Evolutionary conservation across 805 yeast genomes (phyloP).

Genomic region (Saccharomycopsis oosterbeekiorum): DNA sequence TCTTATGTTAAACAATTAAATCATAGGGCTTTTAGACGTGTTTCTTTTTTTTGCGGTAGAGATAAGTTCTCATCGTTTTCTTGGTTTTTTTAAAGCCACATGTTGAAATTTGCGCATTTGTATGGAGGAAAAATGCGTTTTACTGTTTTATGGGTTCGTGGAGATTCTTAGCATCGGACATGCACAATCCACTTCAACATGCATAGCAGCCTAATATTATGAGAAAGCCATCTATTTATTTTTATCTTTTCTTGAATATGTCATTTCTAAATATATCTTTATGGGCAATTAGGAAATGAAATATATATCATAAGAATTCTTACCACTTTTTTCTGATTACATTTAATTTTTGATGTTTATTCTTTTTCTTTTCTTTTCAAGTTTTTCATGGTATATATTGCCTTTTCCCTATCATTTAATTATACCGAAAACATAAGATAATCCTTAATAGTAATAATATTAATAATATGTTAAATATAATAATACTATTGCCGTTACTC

Average conservation of each 20-base stretch:
- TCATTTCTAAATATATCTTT: conserved; percentile 1
- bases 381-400: background rate
- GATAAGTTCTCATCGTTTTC: background rate
- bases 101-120: background rate
- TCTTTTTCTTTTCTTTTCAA: background rate
- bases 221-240: background rate
- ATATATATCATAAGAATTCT: background rate
- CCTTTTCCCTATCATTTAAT: background rate
- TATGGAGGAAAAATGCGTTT: background rate
- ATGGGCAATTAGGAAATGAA: background rate
- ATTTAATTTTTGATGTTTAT: background rate
- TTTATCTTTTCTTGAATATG: background rate
- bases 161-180: background rate
- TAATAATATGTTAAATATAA: background rate
- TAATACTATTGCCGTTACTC: background rate
- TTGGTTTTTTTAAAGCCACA: background rate
- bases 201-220: background rate
- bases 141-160: background rate
- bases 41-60: background rate
- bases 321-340: background rate
- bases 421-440: background rate
- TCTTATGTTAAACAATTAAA: no score
- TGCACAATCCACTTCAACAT: conserved; percentile 1
- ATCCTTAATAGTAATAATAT: background rate
- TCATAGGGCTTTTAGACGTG: no score